These are phyloP conservation scores for Teratosphaeria epicoccoides DNA, from an alignment of 2,329 filamentous ascomycete genomes.

Conservation along the genomic window DNA sequence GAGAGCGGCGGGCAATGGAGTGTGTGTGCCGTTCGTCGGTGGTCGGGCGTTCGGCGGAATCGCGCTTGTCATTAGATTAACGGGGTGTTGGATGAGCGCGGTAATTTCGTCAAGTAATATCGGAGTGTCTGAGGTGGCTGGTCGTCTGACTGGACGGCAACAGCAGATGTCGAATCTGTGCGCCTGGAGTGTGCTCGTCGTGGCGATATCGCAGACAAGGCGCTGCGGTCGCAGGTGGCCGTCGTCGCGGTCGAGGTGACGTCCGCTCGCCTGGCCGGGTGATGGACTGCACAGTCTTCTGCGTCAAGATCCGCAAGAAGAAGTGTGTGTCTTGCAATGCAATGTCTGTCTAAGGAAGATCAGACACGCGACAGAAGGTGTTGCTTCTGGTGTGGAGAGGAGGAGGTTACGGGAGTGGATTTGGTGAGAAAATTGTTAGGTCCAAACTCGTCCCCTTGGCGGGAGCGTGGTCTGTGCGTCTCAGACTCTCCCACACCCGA, in stretches of 20 bases:
- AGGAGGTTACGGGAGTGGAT: background rate
- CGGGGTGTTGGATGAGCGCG: slow-evolving; percentile 9
- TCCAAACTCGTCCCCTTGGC: too few species aligned
- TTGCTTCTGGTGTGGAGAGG: slow-evolving; percentile 1
- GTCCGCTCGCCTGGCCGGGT: background rate
- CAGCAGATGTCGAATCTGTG: slow-evolving; percentile 9
- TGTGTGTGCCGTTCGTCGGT: slow-evolving; percentile 35
- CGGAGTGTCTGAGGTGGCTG: slow-evolving; percentile 5
- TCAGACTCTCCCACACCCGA: background rate
- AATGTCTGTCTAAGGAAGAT: slow-evolving; percentile 8
- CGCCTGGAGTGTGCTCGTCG: background rate
- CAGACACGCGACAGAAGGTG: slow-evolving; percentile 11
- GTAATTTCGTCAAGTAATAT: slow-evolving; percentile 1
- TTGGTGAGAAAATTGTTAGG: background rate
- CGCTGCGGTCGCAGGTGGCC: slow-evolving; percentile 4
- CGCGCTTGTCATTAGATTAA: slow-evolving; percentile 52
- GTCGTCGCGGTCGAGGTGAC: slow-evolving; percentile 2
- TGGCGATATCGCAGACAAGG: slow-evolving; percentile 1
- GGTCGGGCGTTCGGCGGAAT: slow-evolving; percentile 39
- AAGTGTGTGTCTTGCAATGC: background rate
- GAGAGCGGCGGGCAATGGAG: slow-evolving; percentile 39
- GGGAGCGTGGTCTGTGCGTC: too few species aligned
- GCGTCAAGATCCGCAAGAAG: slow-evolving; percentile 9
- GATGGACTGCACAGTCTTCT: slow-evolving; percentile 3
- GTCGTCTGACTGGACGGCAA: slow-evolving; percentile 5